Evolutionary conservation across 306 rosid species (phyloP), one percentile per base, ranked within the genome.

Genomic region (Gastrolobium villosum): DNA sequence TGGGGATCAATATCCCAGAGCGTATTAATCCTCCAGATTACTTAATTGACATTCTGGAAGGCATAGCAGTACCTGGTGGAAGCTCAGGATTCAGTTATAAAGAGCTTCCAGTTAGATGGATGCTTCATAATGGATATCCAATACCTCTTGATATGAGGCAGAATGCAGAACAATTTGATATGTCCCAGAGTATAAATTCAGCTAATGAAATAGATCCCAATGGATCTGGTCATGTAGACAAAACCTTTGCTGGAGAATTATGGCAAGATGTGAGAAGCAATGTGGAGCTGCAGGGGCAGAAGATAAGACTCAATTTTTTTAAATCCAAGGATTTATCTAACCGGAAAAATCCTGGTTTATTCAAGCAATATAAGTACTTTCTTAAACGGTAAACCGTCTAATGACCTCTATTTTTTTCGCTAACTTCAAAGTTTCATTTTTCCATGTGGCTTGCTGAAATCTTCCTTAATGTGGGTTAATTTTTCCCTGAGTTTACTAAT

Each of bases 41-140:
- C 87, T 91, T 84, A 77, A 95, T 95, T 68, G 99, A 95, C 87
- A 84, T 95, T 84, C 84, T 95, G 86, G 99, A 93, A 89, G 98
- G 98, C 71, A 85, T 95, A 36, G 73, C 74, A 20, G 75, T 64
- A 53, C 87, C 92, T 9, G 84, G 80, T 75, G 86, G 83, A 86
- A 83, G 74, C 55, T 79, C 90, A 49, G 88, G 86, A 62, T 75
- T 91, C 30, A 86, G 81, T 79, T 84, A 88, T 72, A 78, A 75
- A 65, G 96, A 90, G 32, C 92, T 95, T 6, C 99, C 99, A 6
- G 46, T 95, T 79, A 88, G 87, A 88, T 95, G 99, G 99, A 91
- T 93, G 97, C 88, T 86, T 79, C 84, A 93, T 73, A 93, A 88
- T 61, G 94, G 91, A 75, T 91, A 95, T 76, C 78, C 90, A 66